Evolutionary conservation across 331 rosid genomes (phyloP).

Genomic region (Quercus lobata): DNA sequence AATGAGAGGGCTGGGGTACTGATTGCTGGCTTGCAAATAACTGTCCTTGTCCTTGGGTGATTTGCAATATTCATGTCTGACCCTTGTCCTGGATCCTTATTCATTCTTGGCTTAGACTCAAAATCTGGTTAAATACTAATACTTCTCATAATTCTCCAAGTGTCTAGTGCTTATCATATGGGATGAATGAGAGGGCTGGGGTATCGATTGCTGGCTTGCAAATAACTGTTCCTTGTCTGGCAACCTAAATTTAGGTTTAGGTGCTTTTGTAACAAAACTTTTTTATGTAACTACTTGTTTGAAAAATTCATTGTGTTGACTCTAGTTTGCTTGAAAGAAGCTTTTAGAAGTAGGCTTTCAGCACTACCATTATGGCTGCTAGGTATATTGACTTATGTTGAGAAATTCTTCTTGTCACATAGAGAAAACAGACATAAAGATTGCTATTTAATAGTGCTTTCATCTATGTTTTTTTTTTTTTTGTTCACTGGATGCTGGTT

Average conservation of each 20-base stretch:
- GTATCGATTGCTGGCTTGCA: too few relatives aligned
- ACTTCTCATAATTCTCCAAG: too few relatives aligned
- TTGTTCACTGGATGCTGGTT: neutral
- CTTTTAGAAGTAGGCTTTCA: neutral
- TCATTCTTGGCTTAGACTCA: neutral
- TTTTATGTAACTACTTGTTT: neutral
- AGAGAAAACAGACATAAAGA: neutral
- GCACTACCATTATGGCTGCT: neutral
- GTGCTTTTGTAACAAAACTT: neutral
- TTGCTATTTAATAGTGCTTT: neutral
- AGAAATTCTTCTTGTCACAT: neutral
- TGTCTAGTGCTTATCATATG: too few relatives aligned
- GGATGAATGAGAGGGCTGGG: too few relatives aligned
- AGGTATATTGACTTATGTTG: neutral
- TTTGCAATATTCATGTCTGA: neutral
- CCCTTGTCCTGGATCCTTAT: neutral
- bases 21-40: too few relatives aligned
- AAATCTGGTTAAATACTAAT: neutral
- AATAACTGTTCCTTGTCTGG: neutral
- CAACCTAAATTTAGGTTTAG: neutral
- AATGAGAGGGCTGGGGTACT: too few relatives aligned
- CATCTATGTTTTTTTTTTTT: neutral
- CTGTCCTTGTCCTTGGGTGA: neutral
- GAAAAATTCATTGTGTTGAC: too few relatives aligned
- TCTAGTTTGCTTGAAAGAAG: neutral